Conservation (phyloP, 1,284 basidiomycete genomes). For the Lentinula novae-zelandiae region DNA sequence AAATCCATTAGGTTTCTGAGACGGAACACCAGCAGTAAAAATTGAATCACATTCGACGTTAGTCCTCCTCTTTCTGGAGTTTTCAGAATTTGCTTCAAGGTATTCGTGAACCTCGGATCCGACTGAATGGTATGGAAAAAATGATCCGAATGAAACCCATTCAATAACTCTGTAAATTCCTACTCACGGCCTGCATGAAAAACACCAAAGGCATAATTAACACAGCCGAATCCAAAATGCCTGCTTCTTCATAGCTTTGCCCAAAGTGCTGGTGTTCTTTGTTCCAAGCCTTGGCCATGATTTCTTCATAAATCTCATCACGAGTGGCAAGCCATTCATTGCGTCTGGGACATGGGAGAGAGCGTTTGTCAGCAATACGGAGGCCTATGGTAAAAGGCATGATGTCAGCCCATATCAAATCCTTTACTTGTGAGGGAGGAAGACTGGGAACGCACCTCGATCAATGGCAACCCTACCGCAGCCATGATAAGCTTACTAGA, state of each 20-base stretch:
- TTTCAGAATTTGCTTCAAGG: constrained; percentile 76
- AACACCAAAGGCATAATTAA: constrained; percentile 86
- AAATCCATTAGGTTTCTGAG: background rate
- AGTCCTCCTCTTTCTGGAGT: constrained; percentile 85
- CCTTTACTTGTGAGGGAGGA: background rate
- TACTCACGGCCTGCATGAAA: constrained; percentile 71
- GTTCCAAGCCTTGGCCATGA: constrained; percentile 82
- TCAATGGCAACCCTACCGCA: constrained; percentile 82
- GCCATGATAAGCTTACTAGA: background rate
- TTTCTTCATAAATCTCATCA: constrained; percentile 81
- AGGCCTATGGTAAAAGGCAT: constrained; percentile 45
- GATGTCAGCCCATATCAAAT: background rate
- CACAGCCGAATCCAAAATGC: constrained; percentile 49
- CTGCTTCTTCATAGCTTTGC: constrained; percentile 74
- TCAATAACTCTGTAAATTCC: background rate
- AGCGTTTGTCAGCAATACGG: constrained; percentile 87
- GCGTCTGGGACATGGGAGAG: constrained; percentile 70
- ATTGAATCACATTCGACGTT: constrained; percentile 68
- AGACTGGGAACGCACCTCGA: constrained; percentile 46
- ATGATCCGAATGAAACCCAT: background rate
- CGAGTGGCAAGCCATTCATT: constrained; percentile 71
- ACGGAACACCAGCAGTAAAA: background rate
- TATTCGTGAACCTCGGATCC: constrained; percentile 83
- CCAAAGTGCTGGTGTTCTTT: constrained; percentile 62
- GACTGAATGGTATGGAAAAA: constrained; percentile 40